These are phyloP conservation scores for Floccularia luteovirens DNA, from an alignment of 768 basidiomycete genomes.

Conservation along the genomic window DNA sequence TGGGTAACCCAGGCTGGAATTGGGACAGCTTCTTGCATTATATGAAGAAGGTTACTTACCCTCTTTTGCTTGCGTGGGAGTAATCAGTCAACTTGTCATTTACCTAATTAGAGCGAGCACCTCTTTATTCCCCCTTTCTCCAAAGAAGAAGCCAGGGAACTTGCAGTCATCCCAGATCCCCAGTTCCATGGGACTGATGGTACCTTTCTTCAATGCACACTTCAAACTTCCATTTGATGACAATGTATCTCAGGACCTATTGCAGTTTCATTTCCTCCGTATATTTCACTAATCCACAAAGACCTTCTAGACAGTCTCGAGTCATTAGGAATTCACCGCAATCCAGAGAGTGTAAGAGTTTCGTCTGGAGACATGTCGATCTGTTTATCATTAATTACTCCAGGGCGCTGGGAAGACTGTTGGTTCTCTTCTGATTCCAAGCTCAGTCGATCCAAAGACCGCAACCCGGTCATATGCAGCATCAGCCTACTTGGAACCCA, in stretches of 20 bases:
- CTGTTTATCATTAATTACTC: not conserved
- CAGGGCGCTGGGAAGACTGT: constrained; percentile 1
- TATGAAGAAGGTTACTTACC: constrained; percentile 8
- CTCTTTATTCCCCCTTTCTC: not conserved
- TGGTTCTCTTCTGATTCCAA: constrained; percentile 2
- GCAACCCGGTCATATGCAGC: constrained; percentile 17
- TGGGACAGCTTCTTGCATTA: constrained; percentile 9
- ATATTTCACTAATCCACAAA: not conserved
- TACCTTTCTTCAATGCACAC: not conserved
- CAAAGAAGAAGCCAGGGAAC: not conserved
- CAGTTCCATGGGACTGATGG: constrained; percentile 3
- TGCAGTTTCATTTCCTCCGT: not conserved
- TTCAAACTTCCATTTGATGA: not conserved
- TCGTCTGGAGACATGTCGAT: too few species aligned
- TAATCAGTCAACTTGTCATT: not conserved
- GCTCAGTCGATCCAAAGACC: constrained; percentile 15
- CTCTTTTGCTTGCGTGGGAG: not conserved
- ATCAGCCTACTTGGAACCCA: constrained; percentile 18
- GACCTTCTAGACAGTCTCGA: not conserved
- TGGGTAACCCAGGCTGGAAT: constrained; percentile 12
- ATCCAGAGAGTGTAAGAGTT: constrained; percentile 3
- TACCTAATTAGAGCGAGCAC: constrained; percentile 2
- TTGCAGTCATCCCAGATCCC: constrained; percentile 1
- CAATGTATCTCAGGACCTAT: constrained; percentile 1
- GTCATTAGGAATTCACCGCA: constrained; percentile 1